Conservation (phyloP, 2,329 filamentous ascomycete species). For the Sarocladium oryzae region DNA sequence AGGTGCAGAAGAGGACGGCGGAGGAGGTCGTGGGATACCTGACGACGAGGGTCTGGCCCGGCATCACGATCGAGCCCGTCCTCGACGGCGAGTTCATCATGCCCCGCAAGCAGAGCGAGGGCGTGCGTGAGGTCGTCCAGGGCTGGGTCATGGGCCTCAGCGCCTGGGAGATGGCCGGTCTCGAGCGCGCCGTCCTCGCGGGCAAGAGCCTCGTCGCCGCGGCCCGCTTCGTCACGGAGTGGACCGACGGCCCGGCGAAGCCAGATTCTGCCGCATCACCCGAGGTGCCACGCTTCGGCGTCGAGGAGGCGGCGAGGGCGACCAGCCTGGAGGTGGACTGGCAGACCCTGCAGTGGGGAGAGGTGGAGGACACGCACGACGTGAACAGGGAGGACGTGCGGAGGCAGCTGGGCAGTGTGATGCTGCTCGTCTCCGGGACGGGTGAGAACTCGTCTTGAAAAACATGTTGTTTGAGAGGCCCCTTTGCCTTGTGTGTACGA, state of each 20-base stretch:
- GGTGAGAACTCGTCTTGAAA: slow-evolving; percentile 18
- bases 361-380: slow-evolving; percentile 97
- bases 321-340: slow-evolving; percentile 80
- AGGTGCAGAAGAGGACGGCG: slow-evolving; percentile 64
- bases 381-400: slow-evolving; percentile 86
- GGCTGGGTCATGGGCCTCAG: slow-evolving; percentile 70
- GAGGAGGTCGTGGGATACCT: slow-evolving; percentile 67
- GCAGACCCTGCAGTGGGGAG: slow-evolving; percentile 89
- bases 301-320: slow-evolving; percentile 73
- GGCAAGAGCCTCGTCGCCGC: slow-evolving; percentile 81
- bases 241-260: slow-evolving; percentile 66
- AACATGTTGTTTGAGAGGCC: too few species aligned
- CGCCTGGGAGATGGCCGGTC: slow-evolving; percentile 75
- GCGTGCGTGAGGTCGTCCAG: slow-evolving; percentile 69
- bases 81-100: slow-evolving; percentile 73
- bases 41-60: slow-evolving; percentile 72
- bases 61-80: slow-evolving; percentile 70
- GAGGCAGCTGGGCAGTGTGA: slow-evolving; percentile 80
- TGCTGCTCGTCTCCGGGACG: slow-evolving; percentile 68
- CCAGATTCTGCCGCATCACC: slow-evolving; percentile 39
- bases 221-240: slow-evolving; percentile 72
- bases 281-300: slow-evolving; percentile 58
- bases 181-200: slow-evolving; percentile 78
- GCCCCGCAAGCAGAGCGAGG: slow-evolving; percentile 64
- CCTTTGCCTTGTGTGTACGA: too few species aligned